phyloP scores from a whole-genome alignment of 2,329 filamentous ascomycete species.

The Aspergillus piperis region DNA sequence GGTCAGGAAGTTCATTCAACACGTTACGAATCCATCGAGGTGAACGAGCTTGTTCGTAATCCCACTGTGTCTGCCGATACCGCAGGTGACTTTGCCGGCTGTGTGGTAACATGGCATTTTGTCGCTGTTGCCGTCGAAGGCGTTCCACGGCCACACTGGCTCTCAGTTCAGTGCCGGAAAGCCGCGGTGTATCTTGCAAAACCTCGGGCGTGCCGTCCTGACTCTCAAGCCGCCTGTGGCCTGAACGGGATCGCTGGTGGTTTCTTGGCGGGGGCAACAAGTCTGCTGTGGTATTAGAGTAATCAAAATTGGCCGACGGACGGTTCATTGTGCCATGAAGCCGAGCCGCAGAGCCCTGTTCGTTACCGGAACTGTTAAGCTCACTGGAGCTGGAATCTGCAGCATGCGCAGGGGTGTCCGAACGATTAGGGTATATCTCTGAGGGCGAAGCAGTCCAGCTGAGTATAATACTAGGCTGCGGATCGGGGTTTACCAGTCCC shows the following conservation, averaged over 20 bases:
- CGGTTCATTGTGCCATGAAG: constrained; percentile 20
- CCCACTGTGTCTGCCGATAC: constrained; percentile 36
- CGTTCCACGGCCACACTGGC: constrained; percentile 43
- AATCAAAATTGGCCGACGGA: constrained; percentile 25
- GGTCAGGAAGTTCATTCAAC: constrained; percentile 38
- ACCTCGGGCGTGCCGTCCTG: constrained; percentile 27
- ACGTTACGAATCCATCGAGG: constrained; percentile 42
- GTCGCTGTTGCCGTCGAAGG: constrained; percentile 38
- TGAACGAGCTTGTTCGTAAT: constrained; percentile 38
- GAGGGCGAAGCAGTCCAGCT: constrained; percentile 45
- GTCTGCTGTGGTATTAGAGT: constrained; percentile 22
- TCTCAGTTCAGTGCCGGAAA: constrained; percentile 37
- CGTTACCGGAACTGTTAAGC: constrained; percentile 26
- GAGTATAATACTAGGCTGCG: constrained; percentile 37
- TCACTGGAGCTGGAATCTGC: constrained; percentile 25
- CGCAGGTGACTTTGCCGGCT: constrained; percentile 33
- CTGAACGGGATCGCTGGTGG: constrained; percentile 37
- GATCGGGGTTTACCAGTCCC: constrained; percentile 26
- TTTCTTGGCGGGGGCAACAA: constrained; percentile 29
- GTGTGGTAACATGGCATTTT: constrained; percentile 37
- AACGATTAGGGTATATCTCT: constrained; percentile 35
- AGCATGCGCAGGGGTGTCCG: constrained; percentile 25
- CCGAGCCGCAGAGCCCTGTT: constrained; percentile 19
- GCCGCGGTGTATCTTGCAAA: constrained; percentile 30
- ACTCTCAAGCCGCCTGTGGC: constrained; percentile 35